Evolutionary conservation across 2,329 filamentous ascomycete genomes (phyloP), one percentile per base, ranked within the genome.

Genomic region (Pseudogymnoascus destructans): DNA sequence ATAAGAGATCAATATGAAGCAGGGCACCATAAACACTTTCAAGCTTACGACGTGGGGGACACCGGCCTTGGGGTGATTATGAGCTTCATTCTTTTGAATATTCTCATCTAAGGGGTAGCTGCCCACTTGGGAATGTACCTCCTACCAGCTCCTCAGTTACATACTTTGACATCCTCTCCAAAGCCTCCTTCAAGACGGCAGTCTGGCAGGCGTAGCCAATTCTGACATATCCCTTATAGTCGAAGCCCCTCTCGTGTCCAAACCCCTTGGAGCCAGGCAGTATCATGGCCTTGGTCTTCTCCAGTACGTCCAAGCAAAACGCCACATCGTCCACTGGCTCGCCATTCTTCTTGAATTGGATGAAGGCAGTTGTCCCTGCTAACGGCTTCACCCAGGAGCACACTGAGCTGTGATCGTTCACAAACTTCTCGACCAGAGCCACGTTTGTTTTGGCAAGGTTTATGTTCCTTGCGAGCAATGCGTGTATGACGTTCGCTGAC

Each of bases 281-380:
- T 60, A 93, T 75, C 75, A 93, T 76, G 5, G 90, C 85, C 15
- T 86, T 86, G 0, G 79, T 84, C 70, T 83, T 79, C 57, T 82
- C 77, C 25, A 88, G 72, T 33, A 95, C 70, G 66, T 82, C 78
- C 64, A 81, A 73, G 64, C 86, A 92, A 64, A 95, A 85, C 3
- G 75, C 75, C n/a, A 79, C 80, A 61, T 91, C 86, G 65, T 92
- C 81, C 0, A 95, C 1, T 6, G 81, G 77, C 67, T 77, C 69
- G 0, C 79, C 81, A 49, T 79, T 77, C 56, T 77, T 75, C 57
- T 74, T 75, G 63, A 95, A 89, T 64, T 79, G 81, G 59, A 95
- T 72, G 66, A 95, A 87, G 0, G 86, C 86, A 7, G 86, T 92
- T 1, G 88, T 95, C 0, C 89, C 89, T 0, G 87, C 88, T 4